Conservation (phyloP, 768 basidiomycete genomes). For the Tubosaeta sp. region DNA sequence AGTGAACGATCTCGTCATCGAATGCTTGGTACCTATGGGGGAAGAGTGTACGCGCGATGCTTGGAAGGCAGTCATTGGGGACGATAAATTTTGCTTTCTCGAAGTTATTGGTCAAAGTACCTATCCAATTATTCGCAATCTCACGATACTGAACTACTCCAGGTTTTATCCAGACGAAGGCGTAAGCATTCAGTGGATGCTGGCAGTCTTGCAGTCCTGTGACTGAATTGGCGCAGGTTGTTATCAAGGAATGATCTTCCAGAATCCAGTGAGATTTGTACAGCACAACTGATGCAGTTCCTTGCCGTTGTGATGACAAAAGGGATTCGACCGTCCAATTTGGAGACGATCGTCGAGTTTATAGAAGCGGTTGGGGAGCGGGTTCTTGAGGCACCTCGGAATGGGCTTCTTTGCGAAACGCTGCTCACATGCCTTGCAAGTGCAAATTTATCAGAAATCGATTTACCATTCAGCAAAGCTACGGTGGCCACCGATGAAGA, state of each 20-base stretch:
- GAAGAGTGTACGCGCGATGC: conserved; percentile 14
- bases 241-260: conserved; percentile 7
- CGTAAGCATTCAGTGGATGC: conserved; percentile 9
- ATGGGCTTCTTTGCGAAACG: conserved; percentile 30
- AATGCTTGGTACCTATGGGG: conserved; percentile 12
- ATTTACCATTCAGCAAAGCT: conserved; percentile 5
- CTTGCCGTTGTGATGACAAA: conserved; percentile 19
- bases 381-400: conserved; percentile 9
- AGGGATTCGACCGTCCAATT: conserved; percentile 7
- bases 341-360: conserved; percentile 7
- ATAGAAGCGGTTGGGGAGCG: conserved; percentile 12
- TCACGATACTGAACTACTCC: conserved; percentile 1
- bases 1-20: conserved; percentile 21
- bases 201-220: neutral
- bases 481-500: conserved; percentile 27
- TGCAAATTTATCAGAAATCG: conserved; percentile 11
- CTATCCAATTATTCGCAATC: neutral
- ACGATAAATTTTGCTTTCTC: conserved; percentile 7
- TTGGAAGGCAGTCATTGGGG: conserved; percentile 18
- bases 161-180: conserved; percentile 15
- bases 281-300: conserved; percentile 25
- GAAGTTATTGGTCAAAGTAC: conserved; percentile 19
- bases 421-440: conserved; percentile 35
- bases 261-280: conserved; percentile 1
- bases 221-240: conserved; percentile 8